These are phyloP conservation scores for Colletotrichum karsti DNA, from an alignment of 2,329 filamentous ascomycete genomes.

Conservation along the genomic window DNA sequence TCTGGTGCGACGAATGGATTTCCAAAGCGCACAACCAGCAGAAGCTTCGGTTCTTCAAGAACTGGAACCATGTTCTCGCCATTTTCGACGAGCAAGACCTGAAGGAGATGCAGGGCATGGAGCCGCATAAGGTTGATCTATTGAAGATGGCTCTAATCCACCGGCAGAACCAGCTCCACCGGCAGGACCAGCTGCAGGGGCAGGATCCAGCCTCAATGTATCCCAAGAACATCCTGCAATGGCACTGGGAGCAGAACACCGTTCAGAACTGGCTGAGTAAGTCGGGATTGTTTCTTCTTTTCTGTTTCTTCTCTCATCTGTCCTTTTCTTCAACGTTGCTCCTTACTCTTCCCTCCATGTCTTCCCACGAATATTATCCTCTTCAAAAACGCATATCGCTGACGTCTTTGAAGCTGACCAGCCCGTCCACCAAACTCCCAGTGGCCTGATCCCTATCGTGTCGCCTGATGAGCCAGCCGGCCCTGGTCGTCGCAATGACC, in stretches of 20 bases:
- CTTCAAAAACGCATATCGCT: background rate
- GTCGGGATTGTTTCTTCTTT: constrained; percentile 12
- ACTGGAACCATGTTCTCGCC: constrained; percentile 34
- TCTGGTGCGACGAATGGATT: constrained; percentile 49
- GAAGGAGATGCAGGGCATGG: constrained; percentile 37
- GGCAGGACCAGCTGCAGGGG: background rate
- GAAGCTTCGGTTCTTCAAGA: constrained; percentile 40
- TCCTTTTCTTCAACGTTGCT: background rate
- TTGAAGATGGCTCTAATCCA: constrained; percentile 42
- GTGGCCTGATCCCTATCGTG: background rate
- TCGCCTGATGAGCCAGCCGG: background rate
- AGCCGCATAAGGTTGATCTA: constrained; percentile 38
- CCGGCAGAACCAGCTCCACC: constrained; percentile 37
- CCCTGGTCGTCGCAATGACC: background rate
- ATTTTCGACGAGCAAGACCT: constrained; percentile 38
- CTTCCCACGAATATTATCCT: no score
- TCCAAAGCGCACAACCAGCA: constrained; percentile 36
- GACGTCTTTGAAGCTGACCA: background rate
- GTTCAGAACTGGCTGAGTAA: constrained; percentile 49
- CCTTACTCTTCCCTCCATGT: background rate
- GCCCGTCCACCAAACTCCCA: background rate
- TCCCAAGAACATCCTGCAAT: constrained; percentile 34
- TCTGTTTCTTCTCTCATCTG: background rate
- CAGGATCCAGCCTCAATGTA: background rate
- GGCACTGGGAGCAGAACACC: constrained; percentile 34